Conservation (phyloP, 2,329 filamentous ascomycete genomes). For the Scytalidium sp. region DNA sequence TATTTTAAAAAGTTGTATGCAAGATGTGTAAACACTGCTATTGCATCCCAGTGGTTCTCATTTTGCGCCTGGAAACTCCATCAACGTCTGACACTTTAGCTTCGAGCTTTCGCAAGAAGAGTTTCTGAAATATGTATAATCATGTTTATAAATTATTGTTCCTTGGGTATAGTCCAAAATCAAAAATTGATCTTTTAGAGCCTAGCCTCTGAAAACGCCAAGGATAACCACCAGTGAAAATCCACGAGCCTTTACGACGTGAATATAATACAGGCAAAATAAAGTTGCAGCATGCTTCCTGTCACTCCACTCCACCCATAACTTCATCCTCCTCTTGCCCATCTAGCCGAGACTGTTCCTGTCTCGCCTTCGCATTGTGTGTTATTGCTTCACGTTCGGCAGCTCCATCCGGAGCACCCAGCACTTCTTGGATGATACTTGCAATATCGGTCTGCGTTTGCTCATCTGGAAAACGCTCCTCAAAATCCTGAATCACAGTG, state of each 20-base stretch:
- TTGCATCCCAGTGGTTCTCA: too few relatives aligned
- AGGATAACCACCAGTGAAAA: not conserved
- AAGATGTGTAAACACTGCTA: too few relatives aligned
- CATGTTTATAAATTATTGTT: not conserved
- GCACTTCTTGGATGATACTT: conserved; percentile 51
- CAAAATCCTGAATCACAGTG: conserved; percentile 63
- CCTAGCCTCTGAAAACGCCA: not conserved
- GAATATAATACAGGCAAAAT: not conserved
- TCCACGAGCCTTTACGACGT: not conserved
- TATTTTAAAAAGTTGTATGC: too few relatives aligned
- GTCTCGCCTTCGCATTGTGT: conserved; percentile 17
- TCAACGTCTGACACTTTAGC: too few relatives aligned
- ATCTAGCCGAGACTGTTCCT: conserved; percentile 8
- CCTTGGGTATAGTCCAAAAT: not conserved
- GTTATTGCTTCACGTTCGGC: conserved; percentile 25
- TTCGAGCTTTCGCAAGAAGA: too few relatives aligned
- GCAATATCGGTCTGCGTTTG: conserved; percentile 55
- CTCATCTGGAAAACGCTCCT: conserved; percentile 55
- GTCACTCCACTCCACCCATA: not conserved
- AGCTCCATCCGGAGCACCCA: conserved; percentile 41
- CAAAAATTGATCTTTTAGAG: not conserved
- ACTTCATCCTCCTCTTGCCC: conserved; percentile 14
- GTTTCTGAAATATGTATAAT: too few relatives aligned
- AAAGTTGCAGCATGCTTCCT: not conserved
- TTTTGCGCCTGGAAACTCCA: too few relatives aligned